phyloP scores from a whole-genome alignment of 257 asterid species.

The Solanum chiquidenum region DNA sequence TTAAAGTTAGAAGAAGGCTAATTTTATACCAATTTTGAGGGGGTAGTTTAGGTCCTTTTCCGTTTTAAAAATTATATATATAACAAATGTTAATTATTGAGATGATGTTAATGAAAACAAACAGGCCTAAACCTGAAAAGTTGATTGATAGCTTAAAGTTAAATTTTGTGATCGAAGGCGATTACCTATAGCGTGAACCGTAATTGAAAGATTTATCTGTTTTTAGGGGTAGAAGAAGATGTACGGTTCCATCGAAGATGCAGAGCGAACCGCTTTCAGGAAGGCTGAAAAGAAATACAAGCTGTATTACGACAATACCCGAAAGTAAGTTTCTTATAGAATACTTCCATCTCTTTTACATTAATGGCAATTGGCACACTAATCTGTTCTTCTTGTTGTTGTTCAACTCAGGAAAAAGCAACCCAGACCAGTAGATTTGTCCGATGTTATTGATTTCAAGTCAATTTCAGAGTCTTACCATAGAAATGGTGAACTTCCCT shows the following conservation, averaged over 20 bases:
- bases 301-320: conserved; percentile 61
- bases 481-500: conserved; percentile 36
- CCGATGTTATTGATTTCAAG: conserved; percentile 88
- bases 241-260: conserved; percentile 57
- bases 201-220: not conserved
- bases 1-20: too few species aligned
- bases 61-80: too few species aligned
- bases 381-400: not conserved
- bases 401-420: conserved; percentile 42
- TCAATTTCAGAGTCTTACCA: conserved; percentile 48
- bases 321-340: conserved; percentile 29
- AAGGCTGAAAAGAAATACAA: conserved; percentile 90
- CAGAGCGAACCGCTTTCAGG: conserved; percentile 82
- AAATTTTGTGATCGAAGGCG: not conserved
- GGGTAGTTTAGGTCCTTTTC: too few species aligned
- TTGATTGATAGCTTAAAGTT: too few species aligned
- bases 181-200: not conserved
- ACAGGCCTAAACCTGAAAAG: too few species aligned
- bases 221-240: conserved; percentile 11
- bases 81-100: too few species aligned
- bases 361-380: not conserved
- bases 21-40: too few species aligned
- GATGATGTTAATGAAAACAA: too few species aligned
- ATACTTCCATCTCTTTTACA: not conserved
- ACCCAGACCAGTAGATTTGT: conserved; percentile 69